Conservation (phyloP, 2,329 filamentous ascomycete species). For the Botrytis porri region DNA sequence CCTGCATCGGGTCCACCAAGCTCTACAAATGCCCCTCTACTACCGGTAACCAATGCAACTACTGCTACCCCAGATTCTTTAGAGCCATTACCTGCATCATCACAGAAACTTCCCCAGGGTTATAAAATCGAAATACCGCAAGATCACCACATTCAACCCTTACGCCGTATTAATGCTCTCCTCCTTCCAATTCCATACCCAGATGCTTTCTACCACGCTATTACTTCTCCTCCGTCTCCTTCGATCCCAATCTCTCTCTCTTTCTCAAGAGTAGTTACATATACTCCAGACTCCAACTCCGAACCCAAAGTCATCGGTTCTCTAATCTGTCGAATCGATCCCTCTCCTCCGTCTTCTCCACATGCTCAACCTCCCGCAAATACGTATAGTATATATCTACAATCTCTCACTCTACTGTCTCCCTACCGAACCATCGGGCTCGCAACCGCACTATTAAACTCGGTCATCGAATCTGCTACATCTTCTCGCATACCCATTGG, state of each 20-base stretch:
- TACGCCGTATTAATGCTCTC: conserved; percentile 63
- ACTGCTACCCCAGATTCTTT: conserved; percentile 21
- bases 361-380: conserved; percentile 19
- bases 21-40: background rate
- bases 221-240: conserved; percentile 46
- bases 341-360: conserved; percentile 34
- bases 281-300: conserved; percentile 29
- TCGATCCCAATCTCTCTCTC: conserved; percentile 40
- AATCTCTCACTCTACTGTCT: conserved; percentile 60
- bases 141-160: conserved; percentile 52
- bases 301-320: conserved; percentile 56
- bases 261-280: conserved; percentile 54
- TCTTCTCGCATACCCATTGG: conserved; percentile 11
- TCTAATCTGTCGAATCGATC: conserved; percentile 59
- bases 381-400: conserved; percentile 59
- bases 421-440: conserved; percentile 61
- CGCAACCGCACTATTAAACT: conserved; percentile 52
- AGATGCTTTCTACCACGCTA: conserved; percentile 60
- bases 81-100: conserved; percentile 11
- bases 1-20: conserved; percentile 26
- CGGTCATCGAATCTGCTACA: conserved; percentile 28
- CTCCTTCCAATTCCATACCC: conserved; percentile 63
- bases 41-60: conserved; percentile 23
- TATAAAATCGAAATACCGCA: conserved; percentile 53
- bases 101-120: conserved; percentile 40